Evolutionary conservation across 495 filamentous ascomycete species (phyloP).

Genomic region (Durotheca rogersii): DNA sequence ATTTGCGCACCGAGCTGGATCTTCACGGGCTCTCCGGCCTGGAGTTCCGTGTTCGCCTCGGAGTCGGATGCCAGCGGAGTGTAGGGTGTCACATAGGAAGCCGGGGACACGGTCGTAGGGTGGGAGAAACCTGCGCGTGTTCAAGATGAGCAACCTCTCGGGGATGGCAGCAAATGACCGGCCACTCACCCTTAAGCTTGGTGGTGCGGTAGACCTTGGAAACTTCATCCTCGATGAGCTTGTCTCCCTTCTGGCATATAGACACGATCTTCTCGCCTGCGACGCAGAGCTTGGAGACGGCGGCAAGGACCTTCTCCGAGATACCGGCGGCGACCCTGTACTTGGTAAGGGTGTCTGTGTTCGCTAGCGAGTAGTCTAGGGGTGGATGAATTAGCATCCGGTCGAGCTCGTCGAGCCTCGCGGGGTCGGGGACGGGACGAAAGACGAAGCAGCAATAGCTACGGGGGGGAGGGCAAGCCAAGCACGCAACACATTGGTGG

Average conservation of each 20-base stretch:
- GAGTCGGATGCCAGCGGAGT: constrained; percentile 84
- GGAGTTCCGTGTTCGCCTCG: constrained; percentile 75
- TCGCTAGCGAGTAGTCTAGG: constrained; percentile 88
- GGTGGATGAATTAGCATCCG: constrained; percentile 14
- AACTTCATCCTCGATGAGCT: constrained; percentile 89
- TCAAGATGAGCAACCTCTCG: constrained; percentile 23
- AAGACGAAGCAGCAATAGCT: constrained; percentile 13
- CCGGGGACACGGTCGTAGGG: constrained; percentile 93
- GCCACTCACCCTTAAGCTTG: constrained; percentile 82
- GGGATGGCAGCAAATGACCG: constrained; percentile 4
- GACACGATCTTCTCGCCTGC: constrained; percentile 88
- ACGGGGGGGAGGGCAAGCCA: too few relatives aligned
- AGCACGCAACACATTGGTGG: constrained; percentile 12
- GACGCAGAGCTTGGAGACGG: constrained; percentile 75
- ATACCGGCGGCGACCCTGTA: constrained; percentile 96
- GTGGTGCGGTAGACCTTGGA: constrained; percentile 97
- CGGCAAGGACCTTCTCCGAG: constrained; percentile 89
- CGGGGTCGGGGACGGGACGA: constrained; percentile 9
- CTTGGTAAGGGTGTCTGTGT: constrained; percentile 97
- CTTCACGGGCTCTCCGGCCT: constrained; percentile 84
- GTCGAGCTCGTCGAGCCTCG: constrained; percentile 11
- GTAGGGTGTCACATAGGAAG: constrained; percentile 93
- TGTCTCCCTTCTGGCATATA: constrained; percentile 93
- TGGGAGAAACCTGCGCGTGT: constrained; percentile 70
- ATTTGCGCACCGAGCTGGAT: constrained; percentile 98